Percentiles rank a stretch among this genome's conserved stretches.
These are phyloP conservation scores for Suillus weaverae DNA, from an alignment of 768 basidiomycete genomes.

Conservation along the genomic window DNA sequence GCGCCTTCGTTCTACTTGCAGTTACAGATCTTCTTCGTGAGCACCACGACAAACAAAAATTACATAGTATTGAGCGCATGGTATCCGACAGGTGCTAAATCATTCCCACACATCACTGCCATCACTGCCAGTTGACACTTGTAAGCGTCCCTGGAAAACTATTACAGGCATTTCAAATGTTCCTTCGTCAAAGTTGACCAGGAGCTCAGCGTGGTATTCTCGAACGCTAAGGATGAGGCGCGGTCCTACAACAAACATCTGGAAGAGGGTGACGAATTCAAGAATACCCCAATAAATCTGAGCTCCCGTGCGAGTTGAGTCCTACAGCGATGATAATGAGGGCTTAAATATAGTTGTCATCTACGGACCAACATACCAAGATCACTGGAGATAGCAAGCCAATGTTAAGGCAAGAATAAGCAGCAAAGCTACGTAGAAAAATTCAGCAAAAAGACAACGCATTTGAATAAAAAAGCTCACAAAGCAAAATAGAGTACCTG, in stretches of 20 bases:
- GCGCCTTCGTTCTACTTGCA: not conserved
- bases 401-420: not conserved
- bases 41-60: not conserved
- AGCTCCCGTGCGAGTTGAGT: not conserved
- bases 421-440: not conserved
- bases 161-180: not conserved
- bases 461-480: not conserved
- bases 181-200: not conserved
- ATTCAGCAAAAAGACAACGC: not conserved
- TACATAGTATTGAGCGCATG: not conserved
- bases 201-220: not conserved
- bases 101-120: not conserved
- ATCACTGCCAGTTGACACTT: not conserved
- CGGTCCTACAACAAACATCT: not conserved
- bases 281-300: not conserved
- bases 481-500: not conserved
- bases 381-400: not conserved
- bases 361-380: not conserved
- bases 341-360: not conserved
- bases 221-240: not conserved
- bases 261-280: not conserved
- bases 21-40: not conserved
- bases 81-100: not conserved
- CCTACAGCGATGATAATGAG: not conserved
- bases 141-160: not conserved